phyloP scores from a whole-genome alignment of 177 flowering plant genomes.

The Tripterygium wilfordii region DNA sequence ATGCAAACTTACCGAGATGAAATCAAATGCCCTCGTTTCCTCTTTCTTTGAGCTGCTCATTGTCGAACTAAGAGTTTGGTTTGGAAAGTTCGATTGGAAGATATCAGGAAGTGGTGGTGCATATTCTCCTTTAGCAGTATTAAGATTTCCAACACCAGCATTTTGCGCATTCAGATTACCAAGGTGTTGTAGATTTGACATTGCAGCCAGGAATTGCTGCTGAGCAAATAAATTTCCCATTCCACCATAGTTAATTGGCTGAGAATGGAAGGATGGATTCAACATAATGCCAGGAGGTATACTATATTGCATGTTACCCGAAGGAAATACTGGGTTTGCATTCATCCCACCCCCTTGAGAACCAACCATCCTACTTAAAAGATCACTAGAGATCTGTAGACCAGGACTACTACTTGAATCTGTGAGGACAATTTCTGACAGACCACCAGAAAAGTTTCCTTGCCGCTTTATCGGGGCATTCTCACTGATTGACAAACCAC shows the following conservation, averaged over 20 bases:
- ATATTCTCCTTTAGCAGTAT: constrained; percentile 41
- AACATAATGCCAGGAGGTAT: constrained; percentile 59
- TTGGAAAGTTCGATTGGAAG: constrained; percentile 50
- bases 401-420: constrained; percentile 18
- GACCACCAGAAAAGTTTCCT: constrained; percentile 16
- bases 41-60: constrained; percentile 71
- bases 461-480: constrained; percentile 26
- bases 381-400: constrained; percentile 26
- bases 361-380: constrained; percentile 31
- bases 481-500: constrained; percentile 47
- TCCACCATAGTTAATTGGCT: constrained; percentile 54
- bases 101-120: constrained; percentile 67
- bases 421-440: constrained; percentile 28
- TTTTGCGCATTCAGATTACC: constrained; percentile 44
- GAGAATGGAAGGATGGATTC: constrained; percentile 56
- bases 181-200: constrained; percentile 74
- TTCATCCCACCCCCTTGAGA: constrained; percentile 35
- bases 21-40: constrained; percentile 90
- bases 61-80: constrained; percentile 34
- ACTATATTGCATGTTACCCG: constrained; percentile 52
- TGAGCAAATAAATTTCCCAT: constrained; percentile 75
- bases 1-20: constrained; percentile 83
- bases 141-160: constrained; percentile 22
- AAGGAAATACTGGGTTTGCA: constrained; percentile 41
- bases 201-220: constrained; percentile 75